A percentile compares a stretch with the other conserved stretches of the same genome.
Conservation (phyloP, 139 green algal genomes). For the Chlorella sp. region DNA sequence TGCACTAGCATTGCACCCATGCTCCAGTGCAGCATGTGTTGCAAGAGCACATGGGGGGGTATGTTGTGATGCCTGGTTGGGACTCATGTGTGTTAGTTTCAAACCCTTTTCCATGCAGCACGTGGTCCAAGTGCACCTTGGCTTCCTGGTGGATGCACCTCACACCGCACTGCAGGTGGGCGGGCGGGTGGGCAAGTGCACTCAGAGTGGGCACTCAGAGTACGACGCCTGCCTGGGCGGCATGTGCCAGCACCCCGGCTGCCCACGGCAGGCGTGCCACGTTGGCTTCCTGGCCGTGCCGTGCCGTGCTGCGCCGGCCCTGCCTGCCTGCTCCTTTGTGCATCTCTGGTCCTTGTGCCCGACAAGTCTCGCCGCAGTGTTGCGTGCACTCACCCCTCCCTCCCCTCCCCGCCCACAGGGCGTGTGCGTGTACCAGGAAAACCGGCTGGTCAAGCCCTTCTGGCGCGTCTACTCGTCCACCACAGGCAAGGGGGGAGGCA, state of each 20-base stretch:
- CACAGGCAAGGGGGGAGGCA: neutral
- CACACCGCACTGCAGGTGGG: conserved; percentile 35
- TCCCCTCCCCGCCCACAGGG: neutral
- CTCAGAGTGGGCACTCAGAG: too few relatives aligned
- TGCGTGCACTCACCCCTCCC: neutral
- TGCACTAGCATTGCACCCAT: too few relatives aligned
- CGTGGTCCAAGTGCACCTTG: conserved; percentile 40
- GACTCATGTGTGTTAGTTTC: too few relatives aligned
- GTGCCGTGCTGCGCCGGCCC: too few relatives aligned
- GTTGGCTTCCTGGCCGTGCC: too few relatives aligned
- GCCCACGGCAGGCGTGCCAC: too few relatives aligned
- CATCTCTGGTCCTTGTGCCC: neutral
- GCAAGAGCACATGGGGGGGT: too few relatives aligned
- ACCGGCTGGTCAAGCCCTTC: conserved; percentile 72
- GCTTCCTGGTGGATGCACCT: conserved; percentile 32
- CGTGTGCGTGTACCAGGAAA: conserved; percentile 65
- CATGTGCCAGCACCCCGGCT: too few relatives aligned
- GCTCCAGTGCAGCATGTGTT: too few relatives aligned
- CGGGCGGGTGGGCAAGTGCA: neutral
- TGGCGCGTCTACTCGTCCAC: conserved; percentile 41
- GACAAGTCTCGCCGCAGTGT: neutral
- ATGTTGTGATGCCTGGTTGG: too few relatives aligned
- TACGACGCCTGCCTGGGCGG: neutral
- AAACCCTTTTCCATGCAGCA: conserved; percentile 25
- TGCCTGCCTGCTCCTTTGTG: neutral